A percentile compares a stretch with the other conserved stretches of the same genome.
phyloP scores from a whole-genome alignment of 352 stramenopile genomes.

The Phytopythium vexans region DNA sequence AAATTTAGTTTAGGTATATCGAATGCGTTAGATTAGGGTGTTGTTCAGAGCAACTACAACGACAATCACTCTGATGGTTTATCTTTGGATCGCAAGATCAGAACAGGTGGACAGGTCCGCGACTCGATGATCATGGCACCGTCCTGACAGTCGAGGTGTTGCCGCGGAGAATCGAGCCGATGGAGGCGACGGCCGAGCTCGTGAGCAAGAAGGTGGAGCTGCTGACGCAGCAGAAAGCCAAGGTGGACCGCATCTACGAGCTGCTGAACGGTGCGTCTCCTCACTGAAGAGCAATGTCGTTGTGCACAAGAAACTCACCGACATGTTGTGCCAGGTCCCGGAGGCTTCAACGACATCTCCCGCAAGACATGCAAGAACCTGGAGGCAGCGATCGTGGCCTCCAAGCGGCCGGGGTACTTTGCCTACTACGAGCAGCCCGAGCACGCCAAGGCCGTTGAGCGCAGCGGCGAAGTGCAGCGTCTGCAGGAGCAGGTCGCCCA shows the following conservation, averaged over 20 bases:
- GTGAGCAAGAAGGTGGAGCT: slow-evolving; percentile 79
- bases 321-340: slow-evolving; percentile 23
- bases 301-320: neutral
- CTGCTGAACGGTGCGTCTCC: slow-evolving; percentile 42
- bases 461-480: slow-evolving; percentile 53
- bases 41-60: slow-evolving; percentile 1
- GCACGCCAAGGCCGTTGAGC: slow-evolving; percentile 44
- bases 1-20: neutral
- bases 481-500: slow-evolving; percentile 56
- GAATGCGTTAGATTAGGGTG: neutral
- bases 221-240: slow-evolving; percentile 62
- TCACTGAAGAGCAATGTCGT: neutral
- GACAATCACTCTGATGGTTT: slow-evolving; percentile 4
- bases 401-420: slow-evolving; percentile 73
- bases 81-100: too few species aligned
- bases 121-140: too few species aligned
- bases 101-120: too few species aligned
- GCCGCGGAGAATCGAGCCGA: slow-evolving; percentile 7
- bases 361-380: slow-evolving; percentile 82
- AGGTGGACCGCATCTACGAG: slow-evolving; percentile 55
- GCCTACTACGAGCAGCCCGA: slow-evolving; percentile 67
- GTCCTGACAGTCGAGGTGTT: too few species aligned
- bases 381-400: slow-evolving; percentile 69
- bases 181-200: slow-evolving; percentile 52
- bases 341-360: slow-evolving; percentile 70